These are phyloP conservation scores for Diplodia seriata DNA, from an alignment of 2,329 filamentous ascomycete species.

Conservation along the genomic window DNA sequence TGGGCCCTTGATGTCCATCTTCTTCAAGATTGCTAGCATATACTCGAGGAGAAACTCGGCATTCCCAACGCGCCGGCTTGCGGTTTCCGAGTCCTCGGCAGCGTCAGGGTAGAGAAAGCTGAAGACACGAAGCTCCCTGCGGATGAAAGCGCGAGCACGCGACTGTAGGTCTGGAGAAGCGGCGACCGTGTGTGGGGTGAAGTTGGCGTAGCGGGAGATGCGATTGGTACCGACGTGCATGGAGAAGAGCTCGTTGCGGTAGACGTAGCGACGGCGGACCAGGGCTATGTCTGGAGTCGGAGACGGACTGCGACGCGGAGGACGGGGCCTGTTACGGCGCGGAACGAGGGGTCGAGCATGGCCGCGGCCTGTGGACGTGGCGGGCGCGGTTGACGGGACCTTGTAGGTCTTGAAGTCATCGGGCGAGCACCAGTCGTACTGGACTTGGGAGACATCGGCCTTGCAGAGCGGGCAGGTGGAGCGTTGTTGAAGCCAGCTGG, in stretches of 20 bases:
- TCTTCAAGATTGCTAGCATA: constrained; percentile 81
- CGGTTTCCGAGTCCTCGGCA: constrained; percentile 37
- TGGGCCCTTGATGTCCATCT: constrained; percentile 79
- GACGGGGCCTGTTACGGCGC: background rate
- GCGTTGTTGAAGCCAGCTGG: constrained; percentile 79
- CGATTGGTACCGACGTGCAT: constrained; percentile 83
- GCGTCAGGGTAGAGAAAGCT: constrained; percentile 63
- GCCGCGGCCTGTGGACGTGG: constrained; percentile 28
- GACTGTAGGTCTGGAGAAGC: constrained; percentile 72
- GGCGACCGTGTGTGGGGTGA: constrained; percentile 72
- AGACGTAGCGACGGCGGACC: constrained; percentile 72
- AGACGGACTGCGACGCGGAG: constrained; percentile 25
- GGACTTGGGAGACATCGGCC: constrained; percentile 63
- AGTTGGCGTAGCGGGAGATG: constrained; percentile 75
- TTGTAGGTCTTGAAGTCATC: constrained; percentile 65
- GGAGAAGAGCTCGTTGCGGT: constrained; percentile 74
- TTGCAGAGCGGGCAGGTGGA: constrained; percentile 80
- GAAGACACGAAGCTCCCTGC: constrained; percentile 85
- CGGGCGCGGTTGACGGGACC: constrained; percentile 49
- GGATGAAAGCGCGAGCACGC: constrained; percentile 79
- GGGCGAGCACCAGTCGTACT: constrained; percentile 66
- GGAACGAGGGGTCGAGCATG: constrained; percentile 29
- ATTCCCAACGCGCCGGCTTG: constrained; percentile 66
- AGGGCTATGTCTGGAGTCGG: constrained; percentile 54
- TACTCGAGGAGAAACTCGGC: constrained; percentile 88